Base-by-base conservation (phyloP, 805 yeast species). In the Myxozyma nipponensis region DNA sequence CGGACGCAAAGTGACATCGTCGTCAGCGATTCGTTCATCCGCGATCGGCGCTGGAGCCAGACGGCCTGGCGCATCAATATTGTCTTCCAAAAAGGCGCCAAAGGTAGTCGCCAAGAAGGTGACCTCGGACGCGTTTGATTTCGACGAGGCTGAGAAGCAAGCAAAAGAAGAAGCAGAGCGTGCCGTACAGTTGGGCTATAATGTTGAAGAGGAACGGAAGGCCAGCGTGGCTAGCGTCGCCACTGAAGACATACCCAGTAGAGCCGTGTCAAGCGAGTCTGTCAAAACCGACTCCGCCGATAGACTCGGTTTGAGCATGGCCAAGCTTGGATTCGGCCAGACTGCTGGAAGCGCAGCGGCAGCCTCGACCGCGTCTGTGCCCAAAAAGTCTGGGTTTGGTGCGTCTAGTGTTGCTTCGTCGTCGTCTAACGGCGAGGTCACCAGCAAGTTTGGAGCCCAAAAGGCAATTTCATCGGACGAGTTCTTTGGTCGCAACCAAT, bases 381-480 rank as follows among this genome's bases (percentile, higher is more conserved):
- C 61, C 13, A 54, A 59, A 42, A 63, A 64, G 39, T 64, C 68
- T 56, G 52, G 46, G 3, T 72, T 76, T 39, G 78, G 79, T 25
- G 69, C 78, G 35, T 82, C 79, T 39, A 79, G 46, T 17, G 25
- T 57, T 6, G 34, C 44, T 3, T n/a, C 42, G 4, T 55, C 49
- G 17, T 57, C 62, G 50, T 53, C 64, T 5, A 35, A 58, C 35
- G 56, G 58, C 13, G 60, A 66, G 39, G 70, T 63, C 13, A 64
- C 64, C 7, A 62, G 59, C 63, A 86, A 88, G 71, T 93, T 78
- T 66, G 97, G 97, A 49, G 73, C 72, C 37, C 96, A 90, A 67
- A 91, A 87, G 76, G 96, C 90, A 42, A 93, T 93, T 57, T 93
- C 98, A 0, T 90, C 97, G 1, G 98, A 93, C 69, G 95, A 90